Base-by-base conservation (phyloP, 2,329 filamentous ascomycete genomes). In the Bipolaris bicolor region DNA sequence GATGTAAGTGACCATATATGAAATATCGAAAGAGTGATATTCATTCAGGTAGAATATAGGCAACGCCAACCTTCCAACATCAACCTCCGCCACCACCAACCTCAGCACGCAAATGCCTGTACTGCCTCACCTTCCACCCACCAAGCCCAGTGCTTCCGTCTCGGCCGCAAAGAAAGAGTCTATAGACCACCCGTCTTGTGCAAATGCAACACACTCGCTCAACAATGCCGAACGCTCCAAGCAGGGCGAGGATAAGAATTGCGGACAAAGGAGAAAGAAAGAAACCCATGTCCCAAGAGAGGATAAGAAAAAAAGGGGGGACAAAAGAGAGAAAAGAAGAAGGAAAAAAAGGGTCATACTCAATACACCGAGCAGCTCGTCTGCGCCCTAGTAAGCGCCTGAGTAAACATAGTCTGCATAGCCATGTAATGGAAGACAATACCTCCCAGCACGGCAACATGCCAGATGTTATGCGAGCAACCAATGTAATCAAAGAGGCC, bases 341-440 rank as follows among this genome's bases (percentile, higher is more conserved):
- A 2, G 6, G 22, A 26, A 29, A 46, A 45, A 34, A 2, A 11
- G 3, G 7, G 7, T 2, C 6, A 5, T 49, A 37, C 18, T 49
- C 63, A 73, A 47, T 73, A 74, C 15, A 69, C 60, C 1, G 73
- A 74, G 56, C 75, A 77, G 54, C 71, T 67, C 13, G 65, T 68
- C 62, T 72, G 60, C 16, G 73, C 72, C 43, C 75, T 56, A 10
- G 64, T 57, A 64, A 82, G 78, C 1, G 81, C 81, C 50, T 78
- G 76, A 5, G 89, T 84, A 72, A 99, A 99, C 77, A 99, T 95
- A 54, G 92, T 86, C 77, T 97, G 91, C 94, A 99, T 97, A 16
- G 95, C 95, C 20, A 85, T 84, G 78, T 98, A 99, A 77, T 99
- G 95, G 76, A 97, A 98, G n/a, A 98, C 78, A 56, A 99, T 99